Evolutionary conservation across 106 monocot species (phyloP).

Genomic region (Hemerocallis citrina): DNA sequence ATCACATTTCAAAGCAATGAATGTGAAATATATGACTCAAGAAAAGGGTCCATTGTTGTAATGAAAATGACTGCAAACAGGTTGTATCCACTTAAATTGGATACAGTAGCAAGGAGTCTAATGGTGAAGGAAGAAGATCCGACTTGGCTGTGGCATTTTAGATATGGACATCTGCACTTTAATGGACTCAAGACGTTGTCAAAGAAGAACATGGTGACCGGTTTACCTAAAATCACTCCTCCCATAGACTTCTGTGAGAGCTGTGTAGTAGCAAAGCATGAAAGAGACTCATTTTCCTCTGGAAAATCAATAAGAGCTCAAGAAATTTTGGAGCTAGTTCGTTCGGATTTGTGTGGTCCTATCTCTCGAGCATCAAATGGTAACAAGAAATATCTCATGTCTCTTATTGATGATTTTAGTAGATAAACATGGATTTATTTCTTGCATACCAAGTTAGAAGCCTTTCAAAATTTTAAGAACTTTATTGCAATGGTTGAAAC

Average conservation of each 20-base stretch:
- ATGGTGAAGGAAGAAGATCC: too few species aligned
- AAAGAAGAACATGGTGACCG: constrained; percentile 1
- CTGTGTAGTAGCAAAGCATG: constrained; percentile 9
- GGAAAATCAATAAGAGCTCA: constrained; percentile 6
- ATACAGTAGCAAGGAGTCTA: too few species aligned
- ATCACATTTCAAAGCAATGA: neutral
- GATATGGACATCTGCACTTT: neutral
- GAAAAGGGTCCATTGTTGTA: neutral
- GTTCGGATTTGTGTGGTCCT: constrained; percentile 15
- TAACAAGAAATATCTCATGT: constrained; percentile 7
- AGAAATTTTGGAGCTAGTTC: constrained; percentile 4
- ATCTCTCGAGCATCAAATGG: constrained; percentile 3
- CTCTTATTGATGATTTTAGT: neutral
- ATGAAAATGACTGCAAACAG: constrained; percentile 5
- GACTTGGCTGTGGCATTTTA: neutral
- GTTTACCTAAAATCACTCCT: neutral
- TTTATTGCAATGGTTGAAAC: constrained; percentile 10
- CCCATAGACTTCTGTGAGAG: constrained; percentile 3
- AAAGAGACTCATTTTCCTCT: neutral
- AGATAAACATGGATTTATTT: neutral
- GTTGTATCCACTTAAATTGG: constrained; percentile 6
- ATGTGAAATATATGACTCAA: constrained; percentile 7
- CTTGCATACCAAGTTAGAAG: neutral
- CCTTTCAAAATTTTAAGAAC: constrained; percentile 4
- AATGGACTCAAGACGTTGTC: neutral